These are phyloP conservation scores for Tubosaeta brunneosetosa DNA, from an alignment of 768 basidiomycete species.

Conservation along the genomic window DNA sequence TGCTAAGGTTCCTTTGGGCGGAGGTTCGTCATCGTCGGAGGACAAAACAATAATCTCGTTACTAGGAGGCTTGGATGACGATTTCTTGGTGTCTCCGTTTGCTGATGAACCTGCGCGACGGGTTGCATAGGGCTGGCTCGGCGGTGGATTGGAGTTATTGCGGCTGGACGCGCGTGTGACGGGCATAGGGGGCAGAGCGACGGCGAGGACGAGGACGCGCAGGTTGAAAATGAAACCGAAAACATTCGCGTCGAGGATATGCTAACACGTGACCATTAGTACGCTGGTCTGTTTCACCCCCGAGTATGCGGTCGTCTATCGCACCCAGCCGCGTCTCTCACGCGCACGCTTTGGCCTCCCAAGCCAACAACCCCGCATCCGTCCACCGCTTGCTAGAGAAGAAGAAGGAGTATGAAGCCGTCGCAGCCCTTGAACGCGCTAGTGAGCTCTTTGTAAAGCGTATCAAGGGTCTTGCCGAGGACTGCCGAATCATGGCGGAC, in stretches of 20 bases:
- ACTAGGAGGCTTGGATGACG: slow-evolving; percentile 12
- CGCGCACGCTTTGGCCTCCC: slow-evolving; percentile 32
- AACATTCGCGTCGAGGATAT: slow-evolving; percentile 9
- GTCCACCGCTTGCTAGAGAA: slow-evolving; percentile 61
- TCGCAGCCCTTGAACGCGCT: slow-evolving; percentile 64
- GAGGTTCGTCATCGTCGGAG: slow-evolving; percentile 28
- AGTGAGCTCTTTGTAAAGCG: slow-evolving; percentile 61
- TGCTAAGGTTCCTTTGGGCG: slow-evolving; percentile 15
- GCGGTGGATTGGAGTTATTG: slow-evolving; percentile 3
- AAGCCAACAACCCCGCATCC: slow-evolving; percentile 45
- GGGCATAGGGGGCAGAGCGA: slow-evolving; percentile 17
- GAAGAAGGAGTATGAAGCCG: slow-evolving; percentile 77
- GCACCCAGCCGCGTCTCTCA: slow-evolving; percentile 50
- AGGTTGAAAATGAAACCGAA: background rate
- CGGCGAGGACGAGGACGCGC: background rate
- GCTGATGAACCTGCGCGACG: slow-evolving; percentile 7
- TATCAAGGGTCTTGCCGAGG: slow-evolving; percentile 63
- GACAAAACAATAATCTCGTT: slow-evolving; percentile 32
- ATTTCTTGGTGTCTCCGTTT: slow-evolving; percentile 11
- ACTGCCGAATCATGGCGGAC: slow-evolving; percentile 74
- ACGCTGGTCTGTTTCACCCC: background rate
- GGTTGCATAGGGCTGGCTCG: slow-evolving; percentile 1
- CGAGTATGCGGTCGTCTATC: slow-evolving; percentile 52
- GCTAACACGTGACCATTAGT: slow-evolving; percentile 11
- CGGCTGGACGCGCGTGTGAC: slow-evolving; percentile 28